phyloP scores from a whole-genome alignment of 202 grass and related monocot genomes.

The Cymbopogon flexuosus region DNA sequence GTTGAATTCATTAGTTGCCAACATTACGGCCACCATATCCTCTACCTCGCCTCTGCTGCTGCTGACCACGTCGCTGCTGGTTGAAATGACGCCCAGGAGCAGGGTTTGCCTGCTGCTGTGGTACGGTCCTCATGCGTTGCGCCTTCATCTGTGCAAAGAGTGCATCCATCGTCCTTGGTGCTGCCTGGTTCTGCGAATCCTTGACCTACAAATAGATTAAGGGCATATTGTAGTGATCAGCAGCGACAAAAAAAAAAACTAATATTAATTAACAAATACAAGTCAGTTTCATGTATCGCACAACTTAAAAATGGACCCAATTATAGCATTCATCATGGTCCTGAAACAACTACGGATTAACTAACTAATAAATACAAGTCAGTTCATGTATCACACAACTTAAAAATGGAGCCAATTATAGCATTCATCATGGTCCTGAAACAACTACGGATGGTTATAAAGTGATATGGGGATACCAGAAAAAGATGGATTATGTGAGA shows the following conservation, averaged over 20 bases:
- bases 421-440: too few species aligned
- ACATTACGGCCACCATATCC: slow-evolving; percentile 28
- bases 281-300: not conserved
- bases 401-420: too few species aligned
- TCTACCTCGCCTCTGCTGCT: slow-evolving; percentile 40
- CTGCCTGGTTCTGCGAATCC: slow-evolving; percentile 37
- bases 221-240: not conserved
- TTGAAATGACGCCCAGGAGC: slow-evolving; percentile 30
- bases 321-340: not conserved
- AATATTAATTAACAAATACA: slow-evolving; percentile 5
- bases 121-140: slow-evolving; percentile 41
- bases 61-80: slow-evolving; percentile 33
- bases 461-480: not conserved
- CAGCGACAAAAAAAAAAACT: not conserved
- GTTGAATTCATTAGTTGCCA: slow-evolving; percentile 34
- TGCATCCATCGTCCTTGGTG: slow-evolving; percentile 66
- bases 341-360: not conserved
- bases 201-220: slow-evolving; percentile 19
- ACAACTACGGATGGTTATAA: not conserved
- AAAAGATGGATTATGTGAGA: not conserved
- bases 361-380: not conserved
- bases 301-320: not conserved
- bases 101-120: slow-evolving; percentile 37
- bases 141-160: slow-evolving; percentile 73
- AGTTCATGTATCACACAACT: not conserved